A percentile compares a stretch with the other conserved stretches of the same genome.
phyloP scores from a whole-genome alignment of 2,329 filamentous ascomycete genomes.

The Alternaria sp. region DNA sequence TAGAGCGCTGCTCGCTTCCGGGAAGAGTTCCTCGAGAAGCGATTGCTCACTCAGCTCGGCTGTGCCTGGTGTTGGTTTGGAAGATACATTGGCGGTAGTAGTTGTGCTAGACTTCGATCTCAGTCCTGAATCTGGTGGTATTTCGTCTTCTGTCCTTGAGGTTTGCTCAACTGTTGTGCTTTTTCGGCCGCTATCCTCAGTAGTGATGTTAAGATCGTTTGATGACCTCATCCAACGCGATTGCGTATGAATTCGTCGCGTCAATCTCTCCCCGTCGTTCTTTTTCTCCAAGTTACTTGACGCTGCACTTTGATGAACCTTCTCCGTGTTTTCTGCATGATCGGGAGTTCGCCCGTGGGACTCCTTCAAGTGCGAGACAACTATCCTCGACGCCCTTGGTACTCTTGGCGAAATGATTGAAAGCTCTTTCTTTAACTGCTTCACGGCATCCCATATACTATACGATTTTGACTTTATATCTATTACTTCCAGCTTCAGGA shows the following conservation, averaged over 20 bases:
- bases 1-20: constrained; percentile 52
- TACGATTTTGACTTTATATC: not conserved
- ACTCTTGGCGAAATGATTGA: constrained; percentile 1
- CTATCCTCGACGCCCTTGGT: not conserved
- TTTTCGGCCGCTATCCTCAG: not conserved
- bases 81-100: not conserved
- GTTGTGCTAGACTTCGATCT: not conserved
- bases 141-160: not conserved
- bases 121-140: not conserved
- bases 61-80: constrained; percentile 9
- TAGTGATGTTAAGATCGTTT: constrained; percentile 7
- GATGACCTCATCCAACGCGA: constrained; percentile 26
- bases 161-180: not conserved
- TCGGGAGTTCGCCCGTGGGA: not conserved
- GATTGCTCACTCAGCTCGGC: constrained; percentile 42
- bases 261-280: constrained; percentile 22
- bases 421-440: constrained; percentile 4
- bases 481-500: constrained; percentile 1
- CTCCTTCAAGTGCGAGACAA: not conserved
- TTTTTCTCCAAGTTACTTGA: constrained; percentile 4
- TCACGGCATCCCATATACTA: not conserved
- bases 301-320: not conserved
- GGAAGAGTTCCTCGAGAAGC: constrained; percentile 63
- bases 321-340: not conserved
- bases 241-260: constrained; percentile 27